Evolutionary conservation across 2,329 filamentous ascomycete species (phyloP), one percentile per base, ranked within the genome.

Genomic region (Ceratocystiopsis minuta): DNA sequence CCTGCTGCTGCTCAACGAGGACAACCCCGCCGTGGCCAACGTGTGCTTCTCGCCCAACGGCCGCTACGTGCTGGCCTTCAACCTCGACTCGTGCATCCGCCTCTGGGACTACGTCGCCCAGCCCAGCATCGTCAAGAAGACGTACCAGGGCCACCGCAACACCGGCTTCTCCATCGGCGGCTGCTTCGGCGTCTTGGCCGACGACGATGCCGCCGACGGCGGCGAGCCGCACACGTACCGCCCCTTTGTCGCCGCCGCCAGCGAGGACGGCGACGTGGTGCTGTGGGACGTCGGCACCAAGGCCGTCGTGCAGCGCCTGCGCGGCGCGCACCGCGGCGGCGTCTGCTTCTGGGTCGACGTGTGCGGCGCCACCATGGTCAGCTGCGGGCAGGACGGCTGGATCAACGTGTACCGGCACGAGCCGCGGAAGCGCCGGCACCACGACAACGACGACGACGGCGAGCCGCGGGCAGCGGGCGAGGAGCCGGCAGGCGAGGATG

Each of bases 61-160:
- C 16, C 86, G 83, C 48, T 95, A 82, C 55, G 80, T 98, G 42
- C 71, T 96, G 3, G 88, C 90, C 13, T 94, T 82, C 60, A 94
- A 84, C 48, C 70, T 95, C 49, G 90, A 98, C 63, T 82, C 78
- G 46, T 88, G 82, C 55, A 72, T 98, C 38, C 77, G 90, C 2
- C 65, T 98, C 17, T 98, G 90, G 90, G 83, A 95, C 58, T 98
- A 96, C 56, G 80, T 93, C 10, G 76, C 85, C 34, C 88, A 88
- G 9, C 53, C 52, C 17, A 52, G 48, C 34, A 76, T 78, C 24
- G 90, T 90, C 51, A 80, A 94, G 53, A 98, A 98, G 67, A 98
- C 90, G 14, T 98, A 96, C 59, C 86, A 95, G 57, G 90, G 90
- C 0, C 90, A 96, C 54, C 63, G 66, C 42, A 98, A 98, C 57